Percentiles rank a stretch among this genome's conserved stretches.
Evolutionary conservation across 768 basidiomycete species (phyloP).

Genomic region (Xerocomus brunneocitrinus): DNA sequence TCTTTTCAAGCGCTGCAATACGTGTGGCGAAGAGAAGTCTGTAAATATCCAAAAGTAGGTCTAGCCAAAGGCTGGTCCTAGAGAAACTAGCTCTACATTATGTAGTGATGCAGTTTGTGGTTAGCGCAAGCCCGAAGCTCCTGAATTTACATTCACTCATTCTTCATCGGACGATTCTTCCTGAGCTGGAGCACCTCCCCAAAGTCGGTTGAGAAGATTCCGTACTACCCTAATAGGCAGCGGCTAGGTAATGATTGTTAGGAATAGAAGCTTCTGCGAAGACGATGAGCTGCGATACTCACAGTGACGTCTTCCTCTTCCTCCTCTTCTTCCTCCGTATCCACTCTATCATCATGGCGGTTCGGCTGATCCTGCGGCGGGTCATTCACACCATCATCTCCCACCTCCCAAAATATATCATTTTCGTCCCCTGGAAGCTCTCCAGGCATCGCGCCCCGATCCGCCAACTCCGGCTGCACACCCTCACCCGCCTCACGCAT

Average conservation of each 20-base stretch:
- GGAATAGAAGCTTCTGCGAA: not conserved
- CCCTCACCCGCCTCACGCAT: conserved; percentile 32
- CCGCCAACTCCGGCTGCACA: conserved; percentile 21
- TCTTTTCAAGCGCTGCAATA: too few relatives aligned
- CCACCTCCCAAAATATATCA: conserved; percentile 20
- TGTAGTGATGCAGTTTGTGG: not conserved
- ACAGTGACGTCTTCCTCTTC: conserved; percentile 50
- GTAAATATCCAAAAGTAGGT: not conserved
- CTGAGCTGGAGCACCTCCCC: conserved; percentile 36
- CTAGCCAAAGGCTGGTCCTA: too few relatives aligned
- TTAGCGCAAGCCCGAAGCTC: not conserved
- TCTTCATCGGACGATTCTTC: conserved; percentile 23
- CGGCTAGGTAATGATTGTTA: conserved; percentile 36
- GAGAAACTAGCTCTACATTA: not conserved
- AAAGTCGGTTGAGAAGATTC: conserved; percentile 57
- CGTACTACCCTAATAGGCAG: conserved; percentile 55
- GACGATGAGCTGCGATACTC: conserved; percentile 13
- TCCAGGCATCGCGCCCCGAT: conserved; percentile 34
- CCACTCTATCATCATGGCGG: conserved; percentile 25
- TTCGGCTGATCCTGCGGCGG: conserved; percentile 15
- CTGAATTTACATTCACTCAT: not conserved
- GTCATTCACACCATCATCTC: conserved; percentile 25
- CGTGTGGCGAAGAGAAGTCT: not conserved
- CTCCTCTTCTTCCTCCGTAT: conserved; percentile 36
- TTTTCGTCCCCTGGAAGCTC: conserved; percentile 43